These are phyloP conservation scores for Hymenotorrendiella dingleyae DNA, from an alignment of 2,329 filamentous ascomycete genomes.

Conservation along the genomic window DNA sequence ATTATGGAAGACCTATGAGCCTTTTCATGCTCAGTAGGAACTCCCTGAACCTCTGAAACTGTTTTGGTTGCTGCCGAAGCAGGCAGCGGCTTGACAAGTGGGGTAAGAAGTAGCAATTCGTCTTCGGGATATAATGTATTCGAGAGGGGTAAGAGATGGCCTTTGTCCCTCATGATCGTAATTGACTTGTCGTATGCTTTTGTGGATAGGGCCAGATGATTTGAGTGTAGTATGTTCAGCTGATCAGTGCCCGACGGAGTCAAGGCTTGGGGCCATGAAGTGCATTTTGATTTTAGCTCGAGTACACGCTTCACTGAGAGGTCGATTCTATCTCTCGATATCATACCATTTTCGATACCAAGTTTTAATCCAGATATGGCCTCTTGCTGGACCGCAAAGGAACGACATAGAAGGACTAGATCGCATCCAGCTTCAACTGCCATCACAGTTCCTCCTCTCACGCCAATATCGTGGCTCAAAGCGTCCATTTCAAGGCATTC, in stretches of 20 bases:
- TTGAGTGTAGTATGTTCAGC: slow-evolving; percentile 74
- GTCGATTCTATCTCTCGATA: slow-evolving; percentile 72
- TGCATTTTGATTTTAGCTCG: slow-evolving; percentile 75
- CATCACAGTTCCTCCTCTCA: slow-evolving; percentile 95
- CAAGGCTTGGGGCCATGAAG: slow-evolving; percentile 86
- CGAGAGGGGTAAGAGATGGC: slow-evolving; percentile 75
- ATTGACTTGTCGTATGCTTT: slow-evolving; percentile 90
- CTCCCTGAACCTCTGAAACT: slow-evolving; percentile 48
- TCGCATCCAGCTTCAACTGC: slow-evolving; percentile 95
- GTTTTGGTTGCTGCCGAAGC: slow-evolving; percentile 78
- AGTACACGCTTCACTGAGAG: slow-evolving; percentile 76
- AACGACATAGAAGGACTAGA: slow-evolving; percentile 79
- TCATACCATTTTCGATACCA: slow-evolving; percentile 84
- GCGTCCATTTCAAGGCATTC: slow-evolving; percentile 97
- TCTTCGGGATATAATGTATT: slow-evolving; percentile 77
- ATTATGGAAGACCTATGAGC: slow-evolving; percentile 60
- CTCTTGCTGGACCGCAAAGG: slow-evolving; percentile 83
- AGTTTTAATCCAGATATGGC: slow-evolving; percentile 85
- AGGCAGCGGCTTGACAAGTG: slow-evolving; percentile 84
- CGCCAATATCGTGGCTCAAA: slow-evolving; percentile 90
- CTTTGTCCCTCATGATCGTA: slow-evolving; percentile 85
- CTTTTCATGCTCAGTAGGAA: slow-evolving; percentile 43
- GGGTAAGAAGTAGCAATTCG: slow-evolving; percentile 83
- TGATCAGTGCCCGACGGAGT: slow-evolving; percentile 74
- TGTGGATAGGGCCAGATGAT: slow-evolving; percentile 74